Percentiles rank a stretch among this genome's conserved stretches.
phyloP scores from a whole-genome alignment of 2,329 filamentous ascomycete species.

The Tolypocladium cylindrosporum region DNA sequence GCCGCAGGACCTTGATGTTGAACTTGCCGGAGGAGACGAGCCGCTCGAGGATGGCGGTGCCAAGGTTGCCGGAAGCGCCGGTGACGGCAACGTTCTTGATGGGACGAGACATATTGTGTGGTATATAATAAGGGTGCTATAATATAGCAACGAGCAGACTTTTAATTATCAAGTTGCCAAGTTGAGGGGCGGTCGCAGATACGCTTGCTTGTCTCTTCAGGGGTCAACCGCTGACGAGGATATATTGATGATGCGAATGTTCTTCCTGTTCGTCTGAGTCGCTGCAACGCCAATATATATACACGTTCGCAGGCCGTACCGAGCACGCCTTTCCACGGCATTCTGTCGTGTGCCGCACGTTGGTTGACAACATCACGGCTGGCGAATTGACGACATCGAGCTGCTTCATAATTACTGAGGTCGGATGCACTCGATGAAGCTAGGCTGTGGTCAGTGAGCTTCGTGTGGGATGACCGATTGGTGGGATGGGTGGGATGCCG shows the following conservation, averaged over 20 bases:
- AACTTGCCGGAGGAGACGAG: slow-evolving; percentile 21
- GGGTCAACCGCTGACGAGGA: background rate
- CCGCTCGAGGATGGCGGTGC: slow-evolving; percentile 17
- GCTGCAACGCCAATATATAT: background rate
- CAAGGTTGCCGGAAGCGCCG: slow-evolving; percentile 26
- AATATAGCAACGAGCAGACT: background rate
- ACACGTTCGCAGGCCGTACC: background rate
- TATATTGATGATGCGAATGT: background rate
- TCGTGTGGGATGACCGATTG: background rate
- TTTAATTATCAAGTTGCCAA: background rate
- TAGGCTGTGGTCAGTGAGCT: background rate
- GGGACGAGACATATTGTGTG: slow-evolving; percentile 14
- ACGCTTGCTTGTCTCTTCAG: no score
- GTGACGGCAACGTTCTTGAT: slow-evolving; percentile 27
- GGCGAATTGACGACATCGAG: background rate
- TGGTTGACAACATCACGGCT: background rate
- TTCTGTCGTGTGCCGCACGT: background rate
- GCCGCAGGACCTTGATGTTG: slow-evolving; percentile 24
- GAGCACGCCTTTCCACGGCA: background rate
- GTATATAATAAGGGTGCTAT: background rate
- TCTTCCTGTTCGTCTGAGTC: background rate
- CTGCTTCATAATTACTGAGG: background rate
- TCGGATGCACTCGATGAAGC: background rate
- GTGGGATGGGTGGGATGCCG: background rate
- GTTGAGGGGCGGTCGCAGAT: no score